Percentiles rank a stretch among this genome's conserved stretches.
phyloP scores from a whole-genome alignment of 2,329 filamentous ascomycete species.

The Elsinoe fawcettii region DNA sequence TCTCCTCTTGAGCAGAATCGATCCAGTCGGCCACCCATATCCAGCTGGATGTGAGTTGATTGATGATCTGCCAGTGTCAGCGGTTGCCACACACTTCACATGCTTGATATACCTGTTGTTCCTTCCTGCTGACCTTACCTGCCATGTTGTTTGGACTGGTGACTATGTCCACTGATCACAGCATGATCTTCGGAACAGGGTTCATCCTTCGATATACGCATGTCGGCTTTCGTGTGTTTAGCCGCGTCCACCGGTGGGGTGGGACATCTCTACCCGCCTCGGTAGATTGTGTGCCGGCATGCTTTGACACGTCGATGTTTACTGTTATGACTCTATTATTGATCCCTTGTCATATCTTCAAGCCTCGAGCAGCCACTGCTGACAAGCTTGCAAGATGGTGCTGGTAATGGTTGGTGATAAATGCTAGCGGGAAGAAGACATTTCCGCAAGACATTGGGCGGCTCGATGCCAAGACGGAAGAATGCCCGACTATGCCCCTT shows the following conservation, averaged over 20 bases:
- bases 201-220: background rate
- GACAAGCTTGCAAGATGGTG: too few relatives aligned
- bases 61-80: constrained; percentile 23
- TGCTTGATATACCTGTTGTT: background rate
- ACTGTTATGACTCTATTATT: background rate
- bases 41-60: constrained; percentile 34
- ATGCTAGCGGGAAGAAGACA: too few relatives aligned
- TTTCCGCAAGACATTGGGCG: background rate
- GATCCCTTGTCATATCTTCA: background rate
- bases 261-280: background rate
- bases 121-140: background rate
- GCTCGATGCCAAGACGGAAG: background rate
- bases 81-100: background rate
- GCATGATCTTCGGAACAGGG: background rate
- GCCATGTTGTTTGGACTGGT: background rate
- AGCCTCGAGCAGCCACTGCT: background rate
- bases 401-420: too few relatives aligned
- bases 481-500: background rate
- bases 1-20: constrained; percentile 25
- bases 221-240: background rate
- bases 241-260: background rate
- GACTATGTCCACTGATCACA: background rate
- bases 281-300: background rate
- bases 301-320: background rate
- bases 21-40: constrained; percentile 33